Evolutionary conservation across 2,329 filamentous ascomycete genomes (phyloP).

Genomic region (Pseudophaeomoniella oleicola): DNA sequence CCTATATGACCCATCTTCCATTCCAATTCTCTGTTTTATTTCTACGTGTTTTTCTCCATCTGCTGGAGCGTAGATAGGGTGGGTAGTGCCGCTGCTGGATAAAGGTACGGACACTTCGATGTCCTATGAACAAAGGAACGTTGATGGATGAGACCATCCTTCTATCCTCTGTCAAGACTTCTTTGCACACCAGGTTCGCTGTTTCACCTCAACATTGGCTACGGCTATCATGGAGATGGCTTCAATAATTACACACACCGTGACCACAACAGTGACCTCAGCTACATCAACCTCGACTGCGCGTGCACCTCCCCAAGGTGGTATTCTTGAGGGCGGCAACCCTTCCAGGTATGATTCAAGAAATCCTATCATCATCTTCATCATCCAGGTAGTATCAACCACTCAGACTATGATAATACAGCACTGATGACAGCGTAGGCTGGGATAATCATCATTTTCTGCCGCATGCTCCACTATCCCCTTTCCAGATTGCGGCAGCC

Average conservation of each 20-base stretch:
- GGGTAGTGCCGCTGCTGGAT: too few relatives aligned
- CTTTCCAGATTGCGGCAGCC: constrained; percentile 65
- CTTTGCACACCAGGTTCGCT: too few relatives aligned
- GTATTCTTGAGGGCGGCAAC: constrained; percentile 57
- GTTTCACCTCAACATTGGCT: too few relatives aligned
- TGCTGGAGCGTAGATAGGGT: too few relatives aligned
- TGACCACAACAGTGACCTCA: constrained; percentile 4
- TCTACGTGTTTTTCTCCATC: too few relatives aligned
- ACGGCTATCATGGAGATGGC: not conserved
- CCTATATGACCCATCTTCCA: too few relatives aligned
- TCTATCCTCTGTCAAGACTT: too few relatives aligned
- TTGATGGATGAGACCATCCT: too few relatives aligned
- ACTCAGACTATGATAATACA: not conserved
- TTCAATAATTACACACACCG: constrained; percentile 1
- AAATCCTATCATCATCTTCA: constrained; percentile 62
- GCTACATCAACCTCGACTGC: constrained; percentile 13
- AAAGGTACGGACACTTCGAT: too few relatives aligned
- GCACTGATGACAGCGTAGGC: constrained; percentile 30
- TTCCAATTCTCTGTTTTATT: too few relatives aligned
- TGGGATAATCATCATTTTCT: constrained; percentile 60
- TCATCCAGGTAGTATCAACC: constrained; percentile 47
- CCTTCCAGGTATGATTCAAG: constrained; percentile 54
- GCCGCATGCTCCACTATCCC: constrained; percentile 60
- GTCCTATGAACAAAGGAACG: too few relatives aligned
- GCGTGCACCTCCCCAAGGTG: constrained; percentile 42